Conservation (phyloP, 148 eudicot species). For the Chenopodium album region DNA sequence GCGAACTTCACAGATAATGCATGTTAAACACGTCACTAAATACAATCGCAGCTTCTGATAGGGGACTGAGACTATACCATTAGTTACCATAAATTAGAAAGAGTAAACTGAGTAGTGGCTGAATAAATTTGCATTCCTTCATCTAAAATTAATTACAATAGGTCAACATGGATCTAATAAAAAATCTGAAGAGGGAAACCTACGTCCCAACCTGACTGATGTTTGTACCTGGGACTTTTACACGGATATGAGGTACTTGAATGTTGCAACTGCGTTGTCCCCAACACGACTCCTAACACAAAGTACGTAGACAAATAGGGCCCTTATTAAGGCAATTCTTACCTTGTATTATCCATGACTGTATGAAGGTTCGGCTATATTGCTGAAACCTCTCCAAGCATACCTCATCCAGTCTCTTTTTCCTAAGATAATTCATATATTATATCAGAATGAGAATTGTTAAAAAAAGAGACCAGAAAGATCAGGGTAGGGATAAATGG, state of each 20-base stretch:
- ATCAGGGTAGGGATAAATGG: neutral
- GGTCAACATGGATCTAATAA: neutral
- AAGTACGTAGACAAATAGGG: neutral
- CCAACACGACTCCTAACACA: neutral
- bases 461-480: neutral
- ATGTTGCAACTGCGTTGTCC: neutral
- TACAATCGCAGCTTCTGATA: neutral
- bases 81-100: neutral
- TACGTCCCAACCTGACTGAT: neutral
- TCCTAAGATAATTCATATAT: conserved; percentile 42
- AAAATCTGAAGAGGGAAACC: neutral
- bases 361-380: conserved; percentile 80
- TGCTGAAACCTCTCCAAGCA: conserved; percentile 91
- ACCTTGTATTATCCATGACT: conserved; percentile 99
- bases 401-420: conserved; percentile 88
- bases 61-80: neutral
- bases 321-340: neutral
- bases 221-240: neutral
- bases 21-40: neutral
- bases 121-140: neutral
- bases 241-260: neutral
- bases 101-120: neutral
- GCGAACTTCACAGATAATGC: neutral
- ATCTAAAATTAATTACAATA: neutral
- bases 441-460: neutral